Evolutionary conservation across 805 yeast species (phyloP), one percentile per base, ranked within the genome.

Genomic region (Millerozyma miso): DNA sequence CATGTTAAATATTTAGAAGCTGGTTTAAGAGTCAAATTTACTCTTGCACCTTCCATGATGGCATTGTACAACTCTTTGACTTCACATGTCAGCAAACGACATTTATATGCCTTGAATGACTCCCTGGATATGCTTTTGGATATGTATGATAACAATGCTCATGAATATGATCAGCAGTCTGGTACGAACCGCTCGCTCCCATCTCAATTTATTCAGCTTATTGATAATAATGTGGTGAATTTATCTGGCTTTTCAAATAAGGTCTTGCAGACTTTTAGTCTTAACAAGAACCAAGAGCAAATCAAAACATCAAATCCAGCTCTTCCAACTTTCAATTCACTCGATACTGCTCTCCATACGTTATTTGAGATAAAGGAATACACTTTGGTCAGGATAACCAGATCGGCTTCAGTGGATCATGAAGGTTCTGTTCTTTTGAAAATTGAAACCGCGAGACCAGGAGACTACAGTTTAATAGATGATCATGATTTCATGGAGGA

Each of bases 391-490:
- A 61, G 83, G 37, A 74, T 78, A 10, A 77, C 83, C 2, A 59
- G 82, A 44, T 77, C 81, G 1, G 77, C 81, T 2, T 74, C 81
- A 2, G 63, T 67, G 20, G 80, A 74, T 46, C 59, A 57, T 34
- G 78, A 77, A 10, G 81, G 81, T 3, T 70, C 80, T 3, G 64
- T 70, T n/a, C 61, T 77, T 2, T 58, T 78, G 36, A 78, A 78
- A 49, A 59, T 78, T 38, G 83, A 78, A 52, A 73, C 81, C 1
- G 77, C 80, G 0, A 67, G 63, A 48, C 80, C 81, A 0, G 83
- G 83, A 3, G 78, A 76, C 46, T 48, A 55, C 7, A 68, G 65
- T 47, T 54, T 78, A 39, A 68, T 76, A 43, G 83, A 78, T 52
- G 82, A 77, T 47, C 72, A 67, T 4, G 72, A 67, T 19, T 65